Percentiles rank a stretch among this genome's conserved stretches.
Conservation (phyloP, 148 eudicot genomes). For the Agrostemma githago region DNA sequence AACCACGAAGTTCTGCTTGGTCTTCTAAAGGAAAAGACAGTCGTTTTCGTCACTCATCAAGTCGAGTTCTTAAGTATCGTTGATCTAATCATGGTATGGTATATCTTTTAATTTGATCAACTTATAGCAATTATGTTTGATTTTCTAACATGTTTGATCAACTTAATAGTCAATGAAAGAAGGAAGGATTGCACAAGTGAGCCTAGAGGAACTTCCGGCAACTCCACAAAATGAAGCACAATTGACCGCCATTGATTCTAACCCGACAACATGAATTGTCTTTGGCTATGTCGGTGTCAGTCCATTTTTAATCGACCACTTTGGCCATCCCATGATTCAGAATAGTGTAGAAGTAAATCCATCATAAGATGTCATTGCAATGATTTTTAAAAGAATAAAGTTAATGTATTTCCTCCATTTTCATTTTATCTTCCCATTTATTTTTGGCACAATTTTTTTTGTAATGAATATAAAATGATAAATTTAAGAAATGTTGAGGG, state of each 20-base stretch:
- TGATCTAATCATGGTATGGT: slow-evolving; percentile 15
- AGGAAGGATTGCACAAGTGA: slow-evolving; percentile 7
- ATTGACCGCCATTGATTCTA: neutral
- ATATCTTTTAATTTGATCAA: neutral
- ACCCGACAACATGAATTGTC: neutral
- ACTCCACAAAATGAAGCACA: neutral
- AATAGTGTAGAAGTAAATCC: no score
- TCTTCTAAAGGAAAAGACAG: slow-evolving; percentile 6
- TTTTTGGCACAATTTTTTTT: no score
- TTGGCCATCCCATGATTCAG: no score
- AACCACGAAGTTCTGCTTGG: slow-evolving; percentile 16
- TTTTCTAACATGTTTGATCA: no score
- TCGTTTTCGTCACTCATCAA: slow-evolving; percentile 23
- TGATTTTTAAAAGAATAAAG: no score
- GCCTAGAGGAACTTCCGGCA: neutral
- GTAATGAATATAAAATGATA: no score
- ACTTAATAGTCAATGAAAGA: slow-evolving; percentile 17
- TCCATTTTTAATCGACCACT: no score
- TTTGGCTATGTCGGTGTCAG: no score
- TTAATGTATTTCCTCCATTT: no score
- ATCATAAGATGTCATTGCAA: no score
- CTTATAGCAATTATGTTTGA: neutral
- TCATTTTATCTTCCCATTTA: no score
- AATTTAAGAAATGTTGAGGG: no score
- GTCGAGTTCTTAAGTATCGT: slow-evolving; percentile 14